Evolutionary conservation across 306 rosid species (phyloP).

Genomic region (Cucurbita ficifolia): DNA sequence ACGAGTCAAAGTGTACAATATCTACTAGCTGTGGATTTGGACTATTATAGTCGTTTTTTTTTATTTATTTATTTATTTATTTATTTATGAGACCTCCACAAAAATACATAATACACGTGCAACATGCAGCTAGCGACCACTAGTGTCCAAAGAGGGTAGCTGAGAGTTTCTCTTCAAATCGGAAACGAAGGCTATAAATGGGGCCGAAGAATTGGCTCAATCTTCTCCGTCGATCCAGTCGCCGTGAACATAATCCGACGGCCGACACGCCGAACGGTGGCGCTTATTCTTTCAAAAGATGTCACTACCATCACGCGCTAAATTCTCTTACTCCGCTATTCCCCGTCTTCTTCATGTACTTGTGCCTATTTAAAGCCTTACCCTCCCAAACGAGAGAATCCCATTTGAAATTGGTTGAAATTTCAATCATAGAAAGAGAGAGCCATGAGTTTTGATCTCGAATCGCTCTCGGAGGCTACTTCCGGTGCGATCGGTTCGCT

Average conservation of each 20-base stretch:
- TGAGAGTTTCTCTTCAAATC: not conserved
- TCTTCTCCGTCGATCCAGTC: not conserved
- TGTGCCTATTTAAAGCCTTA: not conserved
- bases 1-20: no score
- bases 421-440: no score
- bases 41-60: no score
- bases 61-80: no score
- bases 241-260: not conserved
- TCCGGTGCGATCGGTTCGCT: slow-evolving; percentile 96
- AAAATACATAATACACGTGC: not conserved
- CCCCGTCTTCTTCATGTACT: not conserved
- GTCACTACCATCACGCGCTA: not conserved
- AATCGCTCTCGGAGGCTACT: slow-evolving; percentile 91
- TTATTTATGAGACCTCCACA: no score
- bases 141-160: not conserved
- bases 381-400: not conserved
- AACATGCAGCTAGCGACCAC: not conserved
- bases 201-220: not conserved
- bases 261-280: not conserved
- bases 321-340: not conserved
- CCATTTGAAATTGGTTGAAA: not conserved
- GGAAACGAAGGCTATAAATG: not conserved
- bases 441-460: slow-evolving; percentile 65
- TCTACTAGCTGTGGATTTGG: no score
- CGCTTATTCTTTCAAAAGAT: not conserved